Conservation (phyloP, 352 stramenopile species). For the Pythium scleroteichum region DNA sequence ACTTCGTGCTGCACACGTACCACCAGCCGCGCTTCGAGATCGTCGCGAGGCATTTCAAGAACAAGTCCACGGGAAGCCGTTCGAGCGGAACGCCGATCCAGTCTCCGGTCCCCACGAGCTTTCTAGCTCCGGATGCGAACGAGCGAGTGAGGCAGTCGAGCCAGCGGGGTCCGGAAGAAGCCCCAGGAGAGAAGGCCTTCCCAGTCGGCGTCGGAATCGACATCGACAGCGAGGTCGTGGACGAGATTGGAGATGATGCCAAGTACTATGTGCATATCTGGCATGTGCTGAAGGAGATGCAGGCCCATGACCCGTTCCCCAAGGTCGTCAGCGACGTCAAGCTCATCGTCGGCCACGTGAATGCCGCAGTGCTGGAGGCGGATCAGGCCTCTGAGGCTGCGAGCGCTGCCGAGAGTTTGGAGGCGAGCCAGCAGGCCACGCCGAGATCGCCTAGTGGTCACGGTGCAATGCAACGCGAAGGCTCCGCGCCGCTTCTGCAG, state of each 20-base stretch:
- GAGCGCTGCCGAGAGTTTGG: background rate
- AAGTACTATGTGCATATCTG: constrained; percentile 74
- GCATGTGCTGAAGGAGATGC: constrained; percentile 57
- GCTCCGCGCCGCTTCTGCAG: constrained; percentile 16
- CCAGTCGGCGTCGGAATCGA: constrained; percentile 25
- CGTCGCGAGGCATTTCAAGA: constrained; percentile 82
- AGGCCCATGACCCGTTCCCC: constrained; percentile 76
- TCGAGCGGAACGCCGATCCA: background rate
- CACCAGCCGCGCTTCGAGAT: constrained; percentile 85
- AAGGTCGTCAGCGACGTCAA: constrained; percentile 46
- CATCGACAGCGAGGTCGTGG: constrained; percentile 25
- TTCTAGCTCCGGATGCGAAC: background rate
- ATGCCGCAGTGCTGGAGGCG: constrained; percentile 31
- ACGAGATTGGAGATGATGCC: constrained; percentile 33
- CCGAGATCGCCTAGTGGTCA: constrained; percentile 9
- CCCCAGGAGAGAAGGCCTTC: constrained; percentile 16
- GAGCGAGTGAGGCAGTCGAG: background rate
- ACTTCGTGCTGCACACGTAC: constrained; percentile 86
- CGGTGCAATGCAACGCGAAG: constrained; percentile 13
- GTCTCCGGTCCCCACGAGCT: background rate
- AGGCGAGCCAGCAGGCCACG: constrained; percentile 1
- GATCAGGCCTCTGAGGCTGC: constrained; percentile 17
- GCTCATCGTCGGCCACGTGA: constrained; percentile 33
- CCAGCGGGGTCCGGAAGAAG: constrained; percentile 6
- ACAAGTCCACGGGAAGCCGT: constrained; percentile 32